A percentile compares a stretch with the other conserved stretches of the same genome.
Conservation (phyloP, 768 basidiomycete species). For the Boletus subcaerulescens region DNA sequence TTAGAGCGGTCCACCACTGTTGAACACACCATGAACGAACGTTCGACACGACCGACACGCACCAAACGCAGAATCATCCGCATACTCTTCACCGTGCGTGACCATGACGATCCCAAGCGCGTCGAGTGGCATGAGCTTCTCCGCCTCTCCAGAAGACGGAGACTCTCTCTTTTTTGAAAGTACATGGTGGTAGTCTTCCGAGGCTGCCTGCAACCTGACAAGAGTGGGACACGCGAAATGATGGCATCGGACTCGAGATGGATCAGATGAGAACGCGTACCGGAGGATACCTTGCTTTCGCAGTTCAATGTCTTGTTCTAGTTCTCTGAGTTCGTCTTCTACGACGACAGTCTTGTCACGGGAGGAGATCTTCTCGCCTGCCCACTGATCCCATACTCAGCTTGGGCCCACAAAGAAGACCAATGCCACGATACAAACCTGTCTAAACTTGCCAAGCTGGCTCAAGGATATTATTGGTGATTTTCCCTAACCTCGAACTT, state of each 20-base stretch:
- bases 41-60: constrained; percentile 14
- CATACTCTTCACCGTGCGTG: constrained; percentile 76
- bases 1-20: not conserved
- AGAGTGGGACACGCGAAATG: not conserved
- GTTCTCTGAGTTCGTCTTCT: constrained; percentile 68
- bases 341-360: constrained; percentile 77
- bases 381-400: constrained; percentile 56
- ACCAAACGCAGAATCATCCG: constrained; percentile 75
- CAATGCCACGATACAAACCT: constrained; percentile 44
- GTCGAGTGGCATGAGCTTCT: constrained; percentile 75
- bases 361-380: constrained; percentile 83
- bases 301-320: constrained; percentile 83
- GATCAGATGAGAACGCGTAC: constrained; percentile 42
- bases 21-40: not conserved
- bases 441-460: constrained; percentile 75
- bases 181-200: constrained; percentile 63
- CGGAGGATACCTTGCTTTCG: constrained; percentile 67
- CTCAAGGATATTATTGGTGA: constrained; percentile 2
- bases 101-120: constrained; percentile 86
- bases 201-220: constrained; percentile 65
- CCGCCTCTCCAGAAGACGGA: constrained; percentile 55
- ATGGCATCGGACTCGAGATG: not conserved
- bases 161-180: constrained; percentile 76
- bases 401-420: constrained; percentile 1
- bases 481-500: not conserved